These are phyloP conservation scores for Striga asiatica DNA, from an alignment of 257 asterid species.

Conservation along the genomic window DNA sequence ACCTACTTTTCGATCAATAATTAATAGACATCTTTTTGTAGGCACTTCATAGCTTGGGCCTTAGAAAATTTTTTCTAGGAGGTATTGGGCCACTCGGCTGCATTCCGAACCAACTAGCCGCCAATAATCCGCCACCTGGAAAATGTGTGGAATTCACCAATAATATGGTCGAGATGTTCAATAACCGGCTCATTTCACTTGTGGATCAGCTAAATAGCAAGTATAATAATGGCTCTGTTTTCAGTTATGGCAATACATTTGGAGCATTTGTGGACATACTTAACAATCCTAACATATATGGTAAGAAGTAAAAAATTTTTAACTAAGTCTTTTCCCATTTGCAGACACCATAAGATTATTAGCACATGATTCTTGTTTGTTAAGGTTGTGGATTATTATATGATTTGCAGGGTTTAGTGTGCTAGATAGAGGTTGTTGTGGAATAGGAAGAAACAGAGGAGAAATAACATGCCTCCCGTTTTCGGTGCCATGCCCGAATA, in stretches of 20 bases:
- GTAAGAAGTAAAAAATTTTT: conserved; percentile 16
- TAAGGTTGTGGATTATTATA: not conserved
- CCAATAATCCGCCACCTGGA: conserved; percentile 28
- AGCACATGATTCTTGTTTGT: not conserved
- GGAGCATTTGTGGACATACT: conserved; percentile 43
- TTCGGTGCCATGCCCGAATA: conserved; percentile 39
- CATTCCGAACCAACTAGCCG: conserved; percentile 63
- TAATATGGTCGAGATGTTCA: conserved; percentile 33
- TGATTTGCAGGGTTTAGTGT: conserved; percentile 44
- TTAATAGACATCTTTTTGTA: conserved; percentile 9
- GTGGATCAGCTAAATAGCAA: conserved; percentile 45
- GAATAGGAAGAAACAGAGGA: conserved; percentile 58
- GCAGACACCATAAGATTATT: too few species aligned
- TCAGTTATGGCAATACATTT: conserved; percentile 47
- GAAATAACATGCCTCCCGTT: conserved; percentile 63
- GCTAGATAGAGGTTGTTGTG: conserved; percentile 60
- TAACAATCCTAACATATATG: conserved; percentile 38
- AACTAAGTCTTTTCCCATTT: too few species aligned
- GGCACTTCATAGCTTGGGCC: conserved; percentile 49
- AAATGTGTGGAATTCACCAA: conserved; percentile 41
- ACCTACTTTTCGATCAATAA: too few species aligned
- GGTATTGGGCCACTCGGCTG: conserved; percentile 79
- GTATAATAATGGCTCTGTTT: conserved; percentile 30
- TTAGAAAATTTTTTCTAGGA: conserved; percentile 44
- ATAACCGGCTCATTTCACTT: conserved; percentile 27